These are phyloP conservation scores for Candida railenensis DNA, from an alignment of 805 yeast species.

Conservation along the genomic window DNA sequence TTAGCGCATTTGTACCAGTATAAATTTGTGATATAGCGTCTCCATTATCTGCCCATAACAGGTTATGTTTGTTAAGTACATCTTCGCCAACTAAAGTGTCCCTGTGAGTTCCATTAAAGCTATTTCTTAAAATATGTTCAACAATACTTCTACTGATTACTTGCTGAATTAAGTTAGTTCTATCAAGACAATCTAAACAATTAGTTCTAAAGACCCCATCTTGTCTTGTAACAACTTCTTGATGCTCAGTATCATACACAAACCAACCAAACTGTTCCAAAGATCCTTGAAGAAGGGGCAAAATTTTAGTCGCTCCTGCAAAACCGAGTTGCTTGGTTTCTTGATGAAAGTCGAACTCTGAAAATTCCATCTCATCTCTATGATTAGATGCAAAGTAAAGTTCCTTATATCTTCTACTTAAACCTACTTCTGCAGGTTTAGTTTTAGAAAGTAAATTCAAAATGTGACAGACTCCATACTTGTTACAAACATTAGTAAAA, in stretches of 20 bases:
- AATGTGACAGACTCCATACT: conserved; percentile 85
- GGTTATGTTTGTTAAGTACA: conserved; percentile 70
- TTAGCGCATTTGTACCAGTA: conserved; percentile 59
- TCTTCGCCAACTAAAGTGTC: conserved; percentile 38
- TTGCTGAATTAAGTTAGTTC: conserved; percentile 89
- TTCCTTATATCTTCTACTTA: conserved; percentile 62
- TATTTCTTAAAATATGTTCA: conserved; percentile 32
- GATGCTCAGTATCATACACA: conserved; percentile 58
- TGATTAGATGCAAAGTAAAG: conserved; percentile 50
- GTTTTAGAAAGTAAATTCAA: conserved; percentile 79
- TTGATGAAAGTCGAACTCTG: conserved; percentile 90
- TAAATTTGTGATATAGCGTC: conserved; percentile 65
- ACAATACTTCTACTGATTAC: conserved; percentile 74
- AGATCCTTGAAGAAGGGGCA: conserved; percentile 63
- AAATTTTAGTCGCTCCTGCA: conserved; percentile 71
- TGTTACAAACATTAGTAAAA: conserved; percentile 63
- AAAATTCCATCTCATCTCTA: conserved; percentile 44
- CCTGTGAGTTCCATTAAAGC: conserved; percentile 7
- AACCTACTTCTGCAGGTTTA: conserved; percentile 72
- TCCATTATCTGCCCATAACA: conserved; percentile 76
- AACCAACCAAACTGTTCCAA: conserved; percentile 81
- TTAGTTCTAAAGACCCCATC: conserved; percentile 90
- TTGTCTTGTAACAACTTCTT: conserved; percentile 68
- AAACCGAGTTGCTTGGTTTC: conserved; percentile 82
- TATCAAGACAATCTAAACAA: conserved; percentile 75